A percentile compares a stretch with the other conserved stretches of the same genome.
These are phyloP conservation scores for Saccharomycopsis sp. DNA, from an alignment of 805 yeast species.

Conservation along the genomic window DNA sequence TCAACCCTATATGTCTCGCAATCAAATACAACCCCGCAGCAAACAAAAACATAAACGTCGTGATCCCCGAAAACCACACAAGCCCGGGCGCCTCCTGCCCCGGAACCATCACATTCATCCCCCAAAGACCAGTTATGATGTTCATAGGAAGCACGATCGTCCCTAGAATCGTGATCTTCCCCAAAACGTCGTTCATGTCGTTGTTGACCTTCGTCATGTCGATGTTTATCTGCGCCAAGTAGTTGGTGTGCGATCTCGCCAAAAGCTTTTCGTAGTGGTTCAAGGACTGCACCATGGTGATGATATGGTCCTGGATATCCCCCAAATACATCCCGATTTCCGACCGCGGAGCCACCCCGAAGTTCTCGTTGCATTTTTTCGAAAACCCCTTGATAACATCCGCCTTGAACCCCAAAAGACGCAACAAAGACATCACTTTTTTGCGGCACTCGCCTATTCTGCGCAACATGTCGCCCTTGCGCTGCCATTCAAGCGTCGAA, in stretches of 20 bases:
- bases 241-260: constrained; percentile 91
- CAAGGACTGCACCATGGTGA: constrained; percentile 92
- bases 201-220: constrained; percentile 97
- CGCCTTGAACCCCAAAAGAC: constrained; percentile 85
- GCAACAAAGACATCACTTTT: constrained; percentile 81
- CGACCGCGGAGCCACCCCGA: constrained; percentile 71
- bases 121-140: constrained; percentile 95
- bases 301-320: constrained; percentile 95
- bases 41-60: constrained; percentile 39
- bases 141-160: constrained; percentile 95
- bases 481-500: constrained; percentile 66
- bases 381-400: constrained; percentile 95
- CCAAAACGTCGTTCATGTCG: constrained; percentile 93
- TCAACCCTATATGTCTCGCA: constrained; percentile 18
- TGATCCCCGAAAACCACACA: constrained; percentile 57
- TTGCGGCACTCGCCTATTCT: constrained; percentile 94
- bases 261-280: constrained; percentile 91
- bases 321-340: constrained; percentile 94
- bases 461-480: constrained; percentile 90
- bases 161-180: constrained; percentile 89
- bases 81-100: constrained; percentile 66
- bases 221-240: constrained; percentile 91
- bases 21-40: constrained; percentile 37
- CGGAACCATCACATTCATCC: constrained; percentile 96
- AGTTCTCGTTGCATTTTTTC: constrained; percentile 79